These are phyloP conservation scores for Anthracocystis panici-leucophaei DNA, from an alignment of 1,284 basidiomycete species.

Conservation along the genomic window DNA sequence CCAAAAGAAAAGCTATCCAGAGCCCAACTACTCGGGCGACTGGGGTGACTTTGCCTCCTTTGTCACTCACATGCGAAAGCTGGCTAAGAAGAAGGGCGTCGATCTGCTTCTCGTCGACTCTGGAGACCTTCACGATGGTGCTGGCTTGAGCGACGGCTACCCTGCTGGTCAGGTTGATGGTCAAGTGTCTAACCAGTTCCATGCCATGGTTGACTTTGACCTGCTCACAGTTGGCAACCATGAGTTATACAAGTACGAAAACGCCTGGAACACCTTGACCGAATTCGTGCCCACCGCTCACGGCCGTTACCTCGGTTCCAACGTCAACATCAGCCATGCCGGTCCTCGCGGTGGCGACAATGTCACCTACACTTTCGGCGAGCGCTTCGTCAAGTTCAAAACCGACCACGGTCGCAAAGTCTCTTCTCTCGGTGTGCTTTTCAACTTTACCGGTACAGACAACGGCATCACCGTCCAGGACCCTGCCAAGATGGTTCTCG, in stretches of 20 bases:
- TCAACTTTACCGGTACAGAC: slow-evolving; percentile 62
- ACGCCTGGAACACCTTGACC: slow-evolving; percentile 81
- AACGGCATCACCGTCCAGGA: slow-evolving; percentile 57
- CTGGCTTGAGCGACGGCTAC: slow-evolving; percentile 63
- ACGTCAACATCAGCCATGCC: slow-evolving; percentile 57
- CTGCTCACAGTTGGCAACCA: slow-evolving; percentile 88
- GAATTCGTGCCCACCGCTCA: slow-evolving; percentile 76
- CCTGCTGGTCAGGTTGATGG: slow-evolving; percentile 52
- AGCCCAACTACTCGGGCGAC: slow-evolving; percentile 66
- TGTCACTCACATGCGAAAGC: slow-evolving; percentile 59
- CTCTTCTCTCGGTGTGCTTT: slow-evolving; percentile 58
- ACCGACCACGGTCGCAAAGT: slow-evolving; percentile 40
- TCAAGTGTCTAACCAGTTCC: slow-evolving; percentile 66
- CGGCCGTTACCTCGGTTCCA: slow-evolving; percentile 56
- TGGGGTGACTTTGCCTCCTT: slow-evolving; percentile 69
- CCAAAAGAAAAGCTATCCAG: slow-evolving; percentile 62
- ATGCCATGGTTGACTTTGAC: slow-evolving; percentile 82
- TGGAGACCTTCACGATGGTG: slow-evolving; percentile 65
- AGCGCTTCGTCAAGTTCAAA: slow-evolving; percentile 54
- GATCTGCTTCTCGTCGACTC: slow-evolving; percentile 67
- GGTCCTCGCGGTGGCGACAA: slow-evolving; percentile 25
- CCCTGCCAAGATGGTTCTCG: slow-evolving; percentile 58
- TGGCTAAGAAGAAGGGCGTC: slow-evolving; percentile 57
- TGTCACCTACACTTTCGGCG: slow-evolving; percentile 52
- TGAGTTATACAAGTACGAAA: slow-evolving; percentile 83